Evolutionary conservation across 2,329 filamentous ascomycete genomes (phyloP).

Genomic region (Arthrobotrys iridis): DNA sequence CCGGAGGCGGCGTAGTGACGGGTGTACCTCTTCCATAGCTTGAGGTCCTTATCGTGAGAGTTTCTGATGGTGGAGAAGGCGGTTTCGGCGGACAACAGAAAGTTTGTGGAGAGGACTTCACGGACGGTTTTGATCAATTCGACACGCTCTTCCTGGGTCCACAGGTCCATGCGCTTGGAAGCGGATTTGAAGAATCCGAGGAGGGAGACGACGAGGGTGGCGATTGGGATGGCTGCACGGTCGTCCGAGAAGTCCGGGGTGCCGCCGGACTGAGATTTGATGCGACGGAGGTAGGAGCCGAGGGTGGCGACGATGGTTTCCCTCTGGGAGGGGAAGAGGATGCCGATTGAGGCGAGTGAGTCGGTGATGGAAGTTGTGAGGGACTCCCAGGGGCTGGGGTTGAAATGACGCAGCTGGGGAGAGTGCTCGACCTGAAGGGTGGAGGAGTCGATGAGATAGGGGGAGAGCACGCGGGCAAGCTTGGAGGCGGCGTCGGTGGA

Average conservation of each 20-base stretch:
- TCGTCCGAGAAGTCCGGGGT: slow-evolving; percentile 62
- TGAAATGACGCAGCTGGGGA: slow-evolving; percentile 81
- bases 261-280: slow-evolving; percentile 53
- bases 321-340: slow-evolving; percentile 75
- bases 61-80: slow-evolving; percentile 91
- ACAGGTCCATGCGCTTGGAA: slow-evolving; percentile 80
- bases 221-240: slow-evolving; percentile 71
- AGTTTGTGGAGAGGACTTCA: slow-evolving; percentile 80
- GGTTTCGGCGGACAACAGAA: slow-evolving; percentile 86
- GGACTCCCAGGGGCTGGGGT: slow-evolving; percentile 88
- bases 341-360: slow-evolving; percentile 82
- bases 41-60: slow-evolving; percentile 73
- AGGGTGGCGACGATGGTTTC: slow-evolving; percentile 74
- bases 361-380: slow-evolving; percentile 80
- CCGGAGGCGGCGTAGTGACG: slow-evolving; percentile 82
- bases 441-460: slow-evolving; percentile 87
- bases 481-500: slow-evolving; percentile 77
- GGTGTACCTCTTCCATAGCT: slow-evolving; percentile 80
- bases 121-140: slow-evolving; percentile 75
- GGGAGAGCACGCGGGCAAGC: slow-evolving; percentile 79
- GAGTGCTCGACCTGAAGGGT: slow-evolving; percentile 80
- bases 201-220: slow-evolving; percentile 83
- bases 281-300: slow-evolving; percentile 73
- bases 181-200: slow-evolving; percentile 88
- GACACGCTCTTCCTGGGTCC: slow-evolving; percentile 78